Evolutionary conservation across 1,284 basidiomycete species (phyloP), one percentile per base, ranked within the genome.

Genomic region (Marasmius tenuissimus): DNA sequence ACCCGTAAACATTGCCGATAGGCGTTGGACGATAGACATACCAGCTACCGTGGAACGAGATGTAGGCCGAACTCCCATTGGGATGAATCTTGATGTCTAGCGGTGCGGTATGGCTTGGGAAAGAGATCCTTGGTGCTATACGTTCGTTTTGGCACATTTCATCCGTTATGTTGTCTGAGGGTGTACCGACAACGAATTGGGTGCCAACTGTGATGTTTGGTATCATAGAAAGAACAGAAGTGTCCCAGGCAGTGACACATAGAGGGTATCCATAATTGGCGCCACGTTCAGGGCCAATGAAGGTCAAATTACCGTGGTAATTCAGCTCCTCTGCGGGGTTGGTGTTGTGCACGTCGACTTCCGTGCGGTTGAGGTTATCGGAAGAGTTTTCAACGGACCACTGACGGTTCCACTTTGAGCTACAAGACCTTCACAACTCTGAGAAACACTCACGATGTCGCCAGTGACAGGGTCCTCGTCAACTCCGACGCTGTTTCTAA

Each of bases 191-290:
- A 38, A 57, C 35, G 20, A 50, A 50, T 50, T 20, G 49, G 12
- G 49, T 50, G 49, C 49, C 49, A 12, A 50, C 49, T 14, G 20
- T 50, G 49, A 50, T 11, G 49, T 33, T 50, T 4, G 49, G 49
- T 7, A 33, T 14, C 12, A 20, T 50, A 14, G 14, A 14, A 33
- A 50, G 20, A 11, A 20, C 49, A 50, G 49, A 50, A 12, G 49
- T 11, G 49, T 50, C 49, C 49, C 49, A 50, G 11, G 49, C 49
- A 20, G 49, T 50, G 49, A 50, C 49, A 50, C 49, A 50, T 14
- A 40, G 33, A 45, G 56, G 56, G 56, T 57, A 57, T n/a, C 56
- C 56, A 42, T n/a, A 57, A 38, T 50, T 50, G 49, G 49, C 49
- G 11, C 49, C 49, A 22, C 20, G 49, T 22, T 20, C 49, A 3